A percentile compares a stretch with the other conserved stretches of the same genome.
These are phyloP conservation scores for Athelia psychrophila DNA, from an alignment of 1,284 basidiomycete species.

Conservation along the genomic window DNA sequence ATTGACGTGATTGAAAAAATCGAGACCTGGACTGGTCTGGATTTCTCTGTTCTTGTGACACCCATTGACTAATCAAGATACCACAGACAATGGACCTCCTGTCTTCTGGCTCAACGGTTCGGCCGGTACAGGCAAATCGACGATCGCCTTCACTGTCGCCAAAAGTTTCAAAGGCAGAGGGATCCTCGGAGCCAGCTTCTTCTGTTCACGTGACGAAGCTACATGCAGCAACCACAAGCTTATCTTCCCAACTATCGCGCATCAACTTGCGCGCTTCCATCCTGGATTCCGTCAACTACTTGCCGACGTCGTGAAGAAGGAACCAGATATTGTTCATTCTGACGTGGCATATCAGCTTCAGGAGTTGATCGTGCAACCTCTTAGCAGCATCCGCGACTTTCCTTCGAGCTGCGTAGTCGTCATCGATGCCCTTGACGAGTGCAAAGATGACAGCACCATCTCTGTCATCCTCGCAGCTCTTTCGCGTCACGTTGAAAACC, in stretches of 20 bases:
- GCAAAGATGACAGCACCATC: neutral
- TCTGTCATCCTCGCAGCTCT: neutral
- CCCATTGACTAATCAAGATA: too few species aligned
- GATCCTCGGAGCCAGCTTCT: neutral
- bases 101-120: conserved; percentile 12
- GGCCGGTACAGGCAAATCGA: conserved; percentile 16
- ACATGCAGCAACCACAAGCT: neutral
- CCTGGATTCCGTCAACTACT: neutral
- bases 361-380: neutral
- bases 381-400: neutral
- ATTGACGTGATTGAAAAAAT: too few species aligned
- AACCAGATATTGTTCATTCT: neutral
- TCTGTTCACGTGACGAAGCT: neutral
- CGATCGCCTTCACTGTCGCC: conserved; percentile 15
- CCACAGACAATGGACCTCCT: too few species aligned
- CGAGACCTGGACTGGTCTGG: too few species aligned
- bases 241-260: neutral
- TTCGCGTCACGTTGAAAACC: neutral
- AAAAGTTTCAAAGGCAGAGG: neutral
- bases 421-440: conserved; percentile 2
- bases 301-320: neutral
- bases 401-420: neutral
- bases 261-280: neutral
- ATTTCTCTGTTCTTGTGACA: too few species aligned
- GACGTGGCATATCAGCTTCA: neutral